A percentile compares a stretch with the other conserved stretches of the same genome.
Conservation (phyloP, 2,329 filamentous ascomycete genomes). For the Cryphonectria nitschkei region DNA sequence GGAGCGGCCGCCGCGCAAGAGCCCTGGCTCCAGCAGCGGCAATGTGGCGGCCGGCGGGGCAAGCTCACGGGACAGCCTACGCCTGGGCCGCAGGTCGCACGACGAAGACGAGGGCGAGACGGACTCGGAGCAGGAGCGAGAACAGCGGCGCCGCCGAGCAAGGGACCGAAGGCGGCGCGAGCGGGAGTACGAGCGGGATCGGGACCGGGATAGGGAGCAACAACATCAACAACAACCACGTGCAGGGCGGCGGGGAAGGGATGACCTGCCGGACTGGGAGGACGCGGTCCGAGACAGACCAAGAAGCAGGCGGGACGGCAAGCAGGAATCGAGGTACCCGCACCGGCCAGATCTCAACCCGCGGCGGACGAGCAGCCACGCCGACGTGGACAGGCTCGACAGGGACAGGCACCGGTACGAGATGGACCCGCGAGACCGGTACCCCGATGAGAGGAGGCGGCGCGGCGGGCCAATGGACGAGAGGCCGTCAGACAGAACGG, state of each 20-base stretch:
- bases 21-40: slow-evolving; percentile 37
- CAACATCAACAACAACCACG: slow-evolving; percentile 31
- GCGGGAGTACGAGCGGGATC: slow-evolving; percentile 31
- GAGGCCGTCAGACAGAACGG: slow-evolving; percentile 32
- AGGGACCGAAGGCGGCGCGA: slow-evolving; percentile 41
- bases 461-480: slow-evolving; percentile 40
- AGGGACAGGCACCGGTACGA: slow-evolving; percentile 37
- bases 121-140: slow-evolving; percentile 30
- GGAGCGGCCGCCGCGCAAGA: slow-evolving; percentile 44
- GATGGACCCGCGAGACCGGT: slow-evolving; percentile 41
- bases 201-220: slow-evolving; percentile 34
- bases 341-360: slow-evolving; percentile 44
- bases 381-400: slow-evolving; percentile 51
- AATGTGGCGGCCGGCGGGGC: slow-evolving; percentile 27
- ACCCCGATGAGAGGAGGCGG: slow-evolving; percentile 31
- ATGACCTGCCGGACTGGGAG: slow-evolving; percentile 38
- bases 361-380: slow-evolving; percentile 54
- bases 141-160: slow-evolving; percentile 33
- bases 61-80: slow-evolving; percentile 46
- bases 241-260: slow-evolving; percentile 33
- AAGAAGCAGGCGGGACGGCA: slow-evolving; percentile 41
- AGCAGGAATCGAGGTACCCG: slow-evolving; percentile 36
- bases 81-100: slow-evolving; percentile 47
- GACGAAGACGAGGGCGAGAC: slow-evolving; percentile 41
- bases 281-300: slow-evolving; percentile 38